Base-by-base conservation (phyloP, 139 green algal genomes). In the Pseudopediastrum boryanum region DNA sequence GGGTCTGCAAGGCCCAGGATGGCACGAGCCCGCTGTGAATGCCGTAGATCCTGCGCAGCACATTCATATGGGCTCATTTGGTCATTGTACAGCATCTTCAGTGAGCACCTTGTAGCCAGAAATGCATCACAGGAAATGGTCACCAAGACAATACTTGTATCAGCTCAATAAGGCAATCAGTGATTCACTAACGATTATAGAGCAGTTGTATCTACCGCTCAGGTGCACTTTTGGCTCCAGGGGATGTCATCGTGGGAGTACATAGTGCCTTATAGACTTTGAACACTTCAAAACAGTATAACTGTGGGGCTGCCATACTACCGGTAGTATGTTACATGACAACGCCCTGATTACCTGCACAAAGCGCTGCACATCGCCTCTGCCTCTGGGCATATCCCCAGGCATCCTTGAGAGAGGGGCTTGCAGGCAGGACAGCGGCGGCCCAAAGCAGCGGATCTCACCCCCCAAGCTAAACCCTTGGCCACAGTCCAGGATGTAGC, bases 401-500 rank as follows among this genome's bases (percentile, higher is more conserved):
- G 19, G 43, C 4, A 41, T 70, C 6, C 39, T 39, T 5, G 71
- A 70, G 9, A 78, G 41, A 5, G 43, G 31, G 7, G 71, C 71
- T n/a, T 54, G 58, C 54, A 78, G 39, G 50, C 71, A 78, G 4
- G 71, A 54, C 33, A 41, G 12, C 9, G 71, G 71, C 33, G 42
- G 36, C 33, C 71, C 71, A 46, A 56, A 16, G 16, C 62, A 8
- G 21, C 21, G 71, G 12, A 72, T 25, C 59, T 72, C 73, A 0
- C 59, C 59, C 31, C 43, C 23, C 19, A 71, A 16, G 48, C 48
- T 19, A 58, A 19, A n/a, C 48, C 13, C 13, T 19, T 58, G 16
- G 31, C 73, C 73, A 72, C 43, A 62, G 78, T 78, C 73, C 39
- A 90, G 63, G 54, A 93, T 65, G 73, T 90, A 93, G 31, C 85